Evolutionary conservation across 208 protist genomes (phyloP), one percentile per base, ranked within the genome.

Genomic region (Crithidia brevicula): DNA sequence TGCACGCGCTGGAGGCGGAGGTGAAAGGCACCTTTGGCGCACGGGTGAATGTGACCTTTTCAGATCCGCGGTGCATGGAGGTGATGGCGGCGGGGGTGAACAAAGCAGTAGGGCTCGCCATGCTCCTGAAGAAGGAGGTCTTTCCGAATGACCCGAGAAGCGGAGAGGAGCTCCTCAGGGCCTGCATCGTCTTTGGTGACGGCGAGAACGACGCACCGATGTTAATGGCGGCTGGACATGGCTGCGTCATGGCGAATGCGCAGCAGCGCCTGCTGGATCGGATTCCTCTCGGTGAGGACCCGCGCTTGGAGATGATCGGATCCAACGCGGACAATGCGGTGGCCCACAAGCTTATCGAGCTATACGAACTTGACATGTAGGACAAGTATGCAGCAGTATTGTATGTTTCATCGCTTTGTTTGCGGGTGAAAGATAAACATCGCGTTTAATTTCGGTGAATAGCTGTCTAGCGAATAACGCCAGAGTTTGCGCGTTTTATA

Each of bases 101-200:
- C 67, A 88, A 88, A 36, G 79, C 68, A 2, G 43, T 57, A 1
- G 61, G 60, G 25, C 51, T 78, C 13, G 25, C 50, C 16, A 8
- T 51, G 40, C 45, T 77, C 27, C 64, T 81, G 20, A 71, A 77
- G 49, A 23, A 70, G 15, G 46, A 40, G 15, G 50, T 82, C 30
- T 74, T 67, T 42, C 57, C 69, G 6, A 43, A 58, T 25, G 46
- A 74, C 30, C 34, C 56, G 8, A 52, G 60, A 6, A 58, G 40
- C 10, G 47, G 40, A 0, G 46, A 59, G 23, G 46, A 71, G 64
- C 64, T 82, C 18, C 52, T 79, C 53, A 61, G 75, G 47, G 52
- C 71, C 30, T 79, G 67, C 65, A 82, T 89, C 13, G 58, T 59
- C 27, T 86, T 89, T 61, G 77, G 83, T 33, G 83, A 89, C 43